Evolutionary conservation across 2,329 filamentous ascomycete species (phyloP).

Genomic region (Rosellinia necatrix): DNA sequence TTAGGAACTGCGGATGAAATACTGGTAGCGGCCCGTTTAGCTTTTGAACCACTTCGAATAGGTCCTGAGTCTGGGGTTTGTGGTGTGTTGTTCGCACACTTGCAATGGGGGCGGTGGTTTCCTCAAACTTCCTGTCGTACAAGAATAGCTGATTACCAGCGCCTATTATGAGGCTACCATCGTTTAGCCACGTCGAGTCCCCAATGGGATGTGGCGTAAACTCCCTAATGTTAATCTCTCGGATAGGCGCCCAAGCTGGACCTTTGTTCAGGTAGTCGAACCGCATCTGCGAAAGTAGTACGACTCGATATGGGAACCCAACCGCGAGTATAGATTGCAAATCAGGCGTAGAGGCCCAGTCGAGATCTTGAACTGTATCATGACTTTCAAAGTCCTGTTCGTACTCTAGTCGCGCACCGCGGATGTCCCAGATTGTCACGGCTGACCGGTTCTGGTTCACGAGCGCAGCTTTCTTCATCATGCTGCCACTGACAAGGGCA

Average conservation of each 20-base stretch:
- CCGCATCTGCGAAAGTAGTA: constrained; percentile 83
- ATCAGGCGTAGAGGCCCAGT: constrained; percentile 93
- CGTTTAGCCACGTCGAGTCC: constrained; percentile 87
- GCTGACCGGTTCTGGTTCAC: constrained; percentile 75
- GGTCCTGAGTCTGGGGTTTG: constrained; percentile 62
- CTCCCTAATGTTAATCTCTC: constrained; percentile 80
- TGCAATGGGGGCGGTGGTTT: constrained; percentile 63
- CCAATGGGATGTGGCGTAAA: constrained; percentile 89
- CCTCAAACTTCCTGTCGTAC: constrained; percentile 75
- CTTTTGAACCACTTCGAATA: constrained; percentile 81
- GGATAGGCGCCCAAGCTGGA: constrained; percentile 85
- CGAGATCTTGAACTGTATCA: constrained; percentile 81
- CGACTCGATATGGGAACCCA: constrained; percentile 85
- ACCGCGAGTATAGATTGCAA: constrained; percentile 87
- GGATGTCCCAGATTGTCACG: constrained; percentile 89
- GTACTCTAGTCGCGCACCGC: constrained; percentile 80
- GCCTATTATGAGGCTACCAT: constrained; percentile 84
- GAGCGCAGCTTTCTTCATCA: constrained; percentile 82
- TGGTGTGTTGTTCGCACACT: constrained; percentile 53
- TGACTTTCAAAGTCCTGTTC: constrained; percentile 73
- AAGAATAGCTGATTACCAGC: constrained; percentile 91
- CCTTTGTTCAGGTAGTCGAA: constrained; percentile 90
- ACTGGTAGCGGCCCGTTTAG: constrained; percentile 87
- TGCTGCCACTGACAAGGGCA: constrained; percentile 81
- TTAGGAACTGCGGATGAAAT: constrained; percentile 90